Percentiles rank a stretch among this genome's conserved stretches.
These are phyloP conservation scores for Boletellus sp. DNA, from an alignment of 1,284 basidiomycete species.

Conservation along the genomic window DNA sequence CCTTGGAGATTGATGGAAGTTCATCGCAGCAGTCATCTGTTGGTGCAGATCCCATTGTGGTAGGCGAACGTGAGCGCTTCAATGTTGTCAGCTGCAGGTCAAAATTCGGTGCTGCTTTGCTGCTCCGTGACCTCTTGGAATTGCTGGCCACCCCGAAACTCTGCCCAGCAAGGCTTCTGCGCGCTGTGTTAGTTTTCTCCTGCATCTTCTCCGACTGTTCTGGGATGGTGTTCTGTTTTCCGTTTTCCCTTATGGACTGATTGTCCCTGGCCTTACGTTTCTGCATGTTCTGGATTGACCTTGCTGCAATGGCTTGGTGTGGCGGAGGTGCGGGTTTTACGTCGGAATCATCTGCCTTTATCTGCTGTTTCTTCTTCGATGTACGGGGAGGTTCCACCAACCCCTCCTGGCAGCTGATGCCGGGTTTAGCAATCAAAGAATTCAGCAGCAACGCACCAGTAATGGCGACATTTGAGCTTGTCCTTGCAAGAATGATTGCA, in stretches of 20 bases:
- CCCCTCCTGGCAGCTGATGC: constrained; percentile 66
- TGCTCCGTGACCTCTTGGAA: constrained; percentile 21
- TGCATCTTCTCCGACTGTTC: constrained; percentile 46
- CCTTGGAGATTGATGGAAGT: constrained; percentile 43
- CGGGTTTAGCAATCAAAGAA: constrained; percentile 4
- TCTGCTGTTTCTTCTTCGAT: constrained; percentile 37
- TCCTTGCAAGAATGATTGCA: constrained; percentile 81
- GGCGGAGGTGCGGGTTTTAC: constrained; percentile 5
- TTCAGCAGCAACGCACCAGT: constrained; percentile 46
- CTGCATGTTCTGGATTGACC: neutral
- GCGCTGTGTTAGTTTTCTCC: constrained; percentile 40
- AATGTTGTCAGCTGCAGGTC: constrained; percentile 51
- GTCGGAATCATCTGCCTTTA: constrained; percentile 14
- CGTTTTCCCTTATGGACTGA: neutral
- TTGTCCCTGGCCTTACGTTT: neutral
- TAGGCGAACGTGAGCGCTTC: constrained; percentile 31
- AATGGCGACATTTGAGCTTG: constrained; percentile 67
- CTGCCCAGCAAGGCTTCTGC: constrained; percentile 40
- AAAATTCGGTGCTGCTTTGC: constrained; percentile 43
- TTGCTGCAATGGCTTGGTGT: constrained; percentile 6
- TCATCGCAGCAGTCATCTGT: constrained; percentile 43
- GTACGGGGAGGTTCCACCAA: constrained; percentile 47
- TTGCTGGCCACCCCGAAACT: constrained; percentile 41
- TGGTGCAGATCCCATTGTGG: constrained; percentile 12
- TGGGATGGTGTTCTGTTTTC: constrained; percentile 32